Conservation (phyloP, 495 filamentous ascomycete genomes). For the Neurospora sp. region DNA sequence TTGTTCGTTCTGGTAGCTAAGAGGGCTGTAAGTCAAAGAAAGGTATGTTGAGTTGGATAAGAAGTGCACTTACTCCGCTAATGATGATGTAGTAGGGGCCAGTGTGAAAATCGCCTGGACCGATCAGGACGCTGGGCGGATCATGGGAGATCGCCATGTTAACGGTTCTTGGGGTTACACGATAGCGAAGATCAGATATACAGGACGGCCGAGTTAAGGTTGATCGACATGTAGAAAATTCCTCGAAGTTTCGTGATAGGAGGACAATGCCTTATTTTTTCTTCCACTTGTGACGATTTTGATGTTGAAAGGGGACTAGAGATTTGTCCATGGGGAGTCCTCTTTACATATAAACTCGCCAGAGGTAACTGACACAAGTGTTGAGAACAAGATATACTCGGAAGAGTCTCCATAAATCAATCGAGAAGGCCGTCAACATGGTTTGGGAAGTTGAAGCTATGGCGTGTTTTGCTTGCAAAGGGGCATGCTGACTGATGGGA, state of each 20-base stretch:
- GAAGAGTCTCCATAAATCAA: not conserved
- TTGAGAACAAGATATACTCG: not conserved
- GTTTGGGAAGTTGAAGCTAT: not conserved
- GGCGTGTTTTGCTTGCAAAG: not conserved
- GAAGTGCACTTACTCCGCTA: not conserved
- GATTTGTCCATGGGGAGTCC: not conserved
- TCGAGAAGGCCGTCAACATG: not conserved
- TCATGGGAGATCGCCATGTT: not conserved
- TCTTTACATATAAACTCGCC: not conserved
- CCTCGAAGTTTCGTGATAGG: not conserved
- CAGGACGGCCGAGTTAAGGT: not conserved
- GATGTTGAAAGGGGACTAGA: not conserved
- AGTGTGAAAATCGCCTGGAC: not conserved
- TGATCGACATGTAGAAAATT: not conserved
- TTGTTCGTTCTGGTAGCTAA: not conserved
- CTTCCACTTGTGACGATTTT: not conserved
- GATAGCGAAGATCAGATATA: not conserved
- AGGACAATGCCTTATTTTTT: not conserved
- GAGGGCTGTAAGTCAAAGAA: not conserved
- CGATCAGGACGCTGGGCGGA: not conserved
- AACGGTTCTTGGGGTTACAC: not conserved
- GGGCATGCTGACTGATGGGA: not conserved
- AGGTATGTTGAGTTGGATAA: not conserved
- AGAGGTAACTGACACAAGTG: not conserved
- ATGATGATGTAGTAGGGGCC: constrained; percentile 9